Percentiles rank a stretch among this genome's conserved stretches.
phyloP scores from a whole-genome alignment of 495 filamentous ascomycete genomes.

The Neurospora hispaniola region DNA sequence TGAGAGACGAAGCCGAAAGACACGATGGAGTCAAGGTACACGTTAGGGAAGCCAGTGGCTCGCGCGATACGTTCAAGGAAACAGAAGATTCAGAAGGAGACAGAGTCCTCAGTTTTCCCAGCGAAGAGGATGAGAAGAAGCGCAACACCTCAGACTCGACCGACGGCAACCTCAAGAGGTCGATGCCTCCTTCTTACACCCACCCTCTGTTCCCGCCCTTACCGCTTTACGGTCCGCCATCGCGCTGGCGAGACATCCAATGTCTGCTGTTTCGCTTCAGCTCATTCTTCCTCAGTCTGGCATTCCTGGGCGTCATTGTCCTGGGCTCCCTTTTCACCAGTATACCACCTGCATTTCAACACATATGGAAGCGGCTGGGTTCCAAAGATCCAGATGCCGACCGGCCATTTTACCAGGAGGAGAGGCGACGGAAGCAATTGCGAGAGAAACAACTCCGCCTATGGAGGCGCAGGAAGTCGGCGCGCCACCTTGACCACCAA shows the following conservation, averaged over 20 bases:
- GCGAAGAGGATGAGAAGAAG: conserved; percentile 3
- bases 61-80: conserved; percentile 7
- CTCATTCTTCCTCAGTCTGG: conserved; percentile 65
- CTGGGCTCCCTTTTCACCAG: conserved; percentile 57
- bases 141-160: conserved; percentile 10
- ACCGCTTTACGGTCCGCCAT: conserved; percentile 71
- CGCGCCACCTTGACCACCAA: conserved; percentile 15
- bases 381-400: conserved; percentile 45
- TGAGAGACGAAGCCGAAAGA: conserved; percentile 42
- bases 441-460: conserved; percentile 45
- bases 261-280: conserved; percentile 48
- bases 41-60: conserved; percentile 14
- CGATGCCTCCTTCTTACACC: conserved; percentile 52
- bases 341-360: conserved; percentile 38
- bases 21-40: conserved; percentile 7
- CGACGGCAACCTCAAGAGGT: conserved; percentile 26
- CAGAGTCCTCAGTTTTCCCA: conserved; percentile 6
- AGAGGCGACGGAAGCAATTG: conserved; percentile 37
- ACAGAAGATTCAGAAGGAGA: conserved; percentile 1
- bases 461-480: conserved; percentile 44
- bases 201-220: conserved; percentile 84
- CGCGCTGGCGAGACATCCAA: conserved; percentile 50
- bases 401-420: conserved; percentile 64
- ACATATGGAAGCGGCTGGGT: conserved; percentile 37
- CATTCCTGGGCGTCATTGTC: conserved; percentile 66